Evolutionary conservation across 495 filamentous ascomycete genomes (phyloP), one percentile per base, ranked within the genome.

Genomic region (Neurospora tetrasperma): DNA sequence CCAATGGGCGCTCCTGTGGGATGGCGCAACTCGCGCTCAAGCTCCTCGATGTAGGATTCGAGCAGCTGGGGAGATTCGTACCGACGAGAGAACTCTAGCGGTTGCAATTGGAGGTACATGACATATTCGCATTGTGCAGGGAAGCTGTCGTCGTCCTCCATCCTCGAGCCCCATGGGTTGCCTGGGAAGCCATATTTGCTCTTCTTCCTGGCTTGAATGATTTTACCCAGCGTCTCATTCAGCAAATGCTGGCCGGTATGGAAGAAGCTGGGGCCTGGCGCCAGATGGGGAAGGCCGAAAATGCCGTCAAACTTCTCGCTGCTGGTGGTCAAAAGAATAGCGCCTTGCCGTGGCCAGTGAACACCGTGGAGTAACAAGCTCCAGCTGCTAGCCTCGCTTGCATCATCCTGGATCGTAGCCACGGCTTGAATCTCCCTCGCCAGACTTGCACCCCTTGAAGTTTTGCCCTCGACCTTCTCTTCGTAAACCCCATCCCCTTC

Each of bases 251-350:
- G 89, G 35, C 91, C 88, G 2, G 90, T 82, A 43, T 88, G 83
- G 79, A 91, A 98, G 18, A 88, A 88, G 68, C 89, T 85, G 20
- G 85, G 77, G 16, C 88, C 89, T 16, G 92, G 85, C 8, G 90
- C 84, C 40, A 99, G 88, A 81, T 98, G 93, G 27, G 96, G 94
- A 73, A 98, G 81, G 31, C 90, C 89, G 78, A 97, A 96, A 41
- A 98, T 88, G 44, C 96, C 96, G 27, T 90, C 86, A 79, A 94
- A 98, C 83, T 96, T 97, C 79, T 97, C 92, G 77, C 92, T 96
- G 14, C 94, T 93, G 1, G 96, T 98, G 9, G 90, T 92, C 70
- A 98, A 79, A 18, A 98, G 81, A 54, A 96, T 90, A 6, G 87
- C 85, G 4, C 96, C 96, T 68, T 89, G 86, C 38, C 87, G 84